These are phyloP conservation scores for Acephala macrosclerotiorum DNA, from an alignment of 2,329 filamentous ascomycete genomes.

Conservation along the genomic window DNA sequence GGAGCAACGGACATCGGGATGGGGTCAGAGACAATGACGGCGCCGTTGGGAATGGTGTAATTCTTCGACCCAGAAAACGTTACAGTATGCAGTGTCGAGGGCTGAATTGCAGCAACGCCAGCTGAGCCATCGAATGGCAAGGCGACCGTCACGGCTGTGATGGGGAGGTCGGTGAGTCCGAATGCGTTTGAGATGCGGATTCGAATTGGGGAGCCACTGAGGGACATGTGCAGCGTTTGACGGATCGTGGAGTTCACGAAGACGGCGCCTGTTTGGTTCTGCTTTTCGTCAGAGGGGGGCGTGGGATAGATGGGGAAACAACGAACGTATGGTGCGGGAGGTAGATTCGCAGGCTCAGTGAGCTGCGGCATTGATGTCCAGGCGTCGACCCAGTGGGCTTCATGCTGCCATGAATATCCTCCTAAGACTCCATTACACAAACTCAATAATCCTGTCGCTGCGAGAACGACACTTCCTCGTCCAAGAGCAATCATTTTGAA, in stretches of 20 bases:
- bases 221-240: constrained; percentile 68
- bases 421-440: background rate
- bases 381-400: constrained; percentile 45
- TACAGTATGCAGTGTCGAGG: constrained; percentile 57
- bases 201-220: constrained; percentile 63
- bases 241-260: constrained; percentile 70
- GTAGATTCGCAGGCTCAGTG: constrained; percentile 67
- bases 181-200: constrained; percentile 72
- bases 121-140: constrained; percentile 60
- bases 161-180: constrained; percentile 63
- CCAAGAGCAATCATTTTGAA: background rate
- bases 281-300: background rate
- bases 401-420: background rate
- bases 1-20: constrained; percentile 60
- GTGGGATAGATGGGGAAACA: constrained; percentile 15
- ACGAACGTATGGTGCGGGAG: constrained; percentile 64
- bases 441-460: background rate
- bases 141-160: constrained; percentile 65
- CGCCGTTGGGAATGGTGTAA: constrained; percentile 61
- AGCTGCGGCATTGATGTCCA: constrained; percentile 74
- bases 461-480: background rate
- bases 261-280: constrained; percentile 51
- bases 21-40: constrained; percentile 67
- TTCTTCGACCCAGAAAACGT: constrained; percentile 63
- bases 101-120: constrained; percentile 60